phyloP scores from a whole-genome alignment of 2,329 filamentous ascomycete genomes.

The Shiraia bambusicola region DNA sequence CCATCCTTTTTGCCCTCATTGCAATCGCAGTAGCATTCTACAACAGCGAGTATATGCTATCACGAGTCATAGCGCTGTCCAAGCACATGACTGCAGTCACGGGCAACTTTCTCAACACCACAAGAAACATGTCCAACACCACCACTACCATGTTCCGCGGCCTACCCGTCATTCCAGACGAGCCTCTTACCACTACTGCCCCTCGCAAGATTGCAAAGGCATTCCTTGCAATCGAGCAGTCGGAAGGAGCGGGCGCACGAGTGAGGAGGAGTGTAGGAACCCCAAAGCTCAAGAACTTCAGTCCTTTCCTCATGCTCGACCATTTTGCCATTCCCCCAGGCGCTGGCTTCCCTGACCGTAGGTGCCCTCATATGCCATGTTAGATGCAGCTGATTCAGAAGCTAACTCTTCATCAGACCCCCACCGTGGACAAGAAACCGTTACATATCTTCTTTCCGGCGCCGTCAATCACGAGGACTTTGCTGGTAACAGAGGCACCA shows the following conservation, averaged over 20 bases:
- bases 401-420: conserved; percentile 50
- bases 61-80: conserved; percentile 36
- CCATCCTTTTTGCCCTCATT: conserved; percentile 47
- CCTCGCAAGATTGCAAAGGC: conserved; percentile 78
- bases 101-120: conserved; percentile 23
- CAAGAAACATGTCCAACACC: conserved; percentile 32
- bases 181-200: conserved; percentile 42
- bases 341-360: conserved; percentile 81
- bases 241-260: conserved; percentile 83
- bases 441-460: conserved; percentile 86
- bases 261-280: conserved; percentile 89
- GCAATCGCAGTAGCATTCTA: conserved; percentile 44
- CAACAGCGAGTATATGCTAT: conserved; percentile 47
- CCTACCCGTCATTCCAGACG: conserved; percentile 51
- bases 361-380: background rate
- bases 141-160: conserved; percentile 46
- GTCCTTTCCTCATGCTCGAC: conserved; percentile 94
- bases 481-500: conserved; percentile 79
- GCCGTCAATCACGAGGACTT: conserved; percentile 93
- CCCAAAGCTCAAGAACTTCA: conserved; percentile 77
- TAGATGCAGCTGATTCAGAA: too few species aligned
- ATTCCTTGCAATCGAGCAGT: conserved; percentile 81
- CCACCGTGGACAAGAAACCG: conserved; percentile 80
- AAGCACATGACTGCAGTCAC: conserved; percentile 32
- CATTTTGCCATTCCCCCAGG: conserved; percentile 78